phyloP scores from a whole-genome alignment of 495 filamentous ascomycete species.

The Neurospora sp. region DNA sequence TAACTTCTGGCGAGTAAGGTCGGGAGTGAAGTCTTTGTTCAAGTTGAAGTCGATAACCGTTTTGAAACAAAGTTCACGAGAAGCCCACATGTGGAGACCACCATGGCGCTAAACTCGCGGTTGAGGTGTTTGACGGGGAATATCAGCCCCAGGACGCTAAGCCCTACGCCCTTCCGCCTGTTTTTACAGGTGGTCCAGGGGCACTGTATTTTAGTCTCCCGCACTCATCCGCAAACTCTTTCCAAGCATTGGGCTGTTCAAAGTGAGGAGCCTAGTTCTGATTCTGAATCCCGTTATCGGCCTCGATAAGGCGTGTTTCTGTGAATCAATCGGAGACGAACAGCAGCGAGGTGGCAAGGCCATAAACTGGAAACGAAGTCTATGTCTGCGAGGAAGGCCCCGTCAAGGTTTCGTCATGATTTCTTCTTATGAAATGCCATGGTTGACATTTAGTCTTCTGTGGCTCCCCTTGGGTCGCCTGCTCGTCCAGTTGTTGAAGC shows the following conservation, averaged over 20 bases:
- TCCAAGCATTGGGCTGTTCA: neutral
- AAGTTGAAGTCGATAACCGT: neutral
- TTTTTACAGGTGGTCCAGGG: neutral
- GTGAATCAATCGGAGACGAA: neutral
- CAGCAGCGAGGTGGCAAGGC: neutral
- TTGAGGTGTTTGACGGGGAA: neutral
- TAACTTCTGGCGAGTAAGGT: neutral
- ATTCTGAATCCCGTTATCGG: no score
- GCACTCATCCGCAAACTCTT: neutral
- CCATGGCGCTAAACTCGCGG: neutral
- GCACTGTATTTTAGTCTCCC: neutral
- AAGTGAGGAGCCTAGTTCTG: no score
- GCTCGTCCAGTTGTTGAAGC: neutral
- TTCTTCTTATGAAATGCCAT: neutral
- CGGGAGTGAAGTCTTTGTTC: neutral
- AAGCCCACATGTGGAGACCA: neutral
- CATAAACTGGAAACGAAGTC: neutral
- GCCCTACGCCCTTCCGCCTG: neutral
- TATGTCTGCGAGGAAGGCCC: neutral
- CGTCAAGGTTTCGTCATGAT: neutral
- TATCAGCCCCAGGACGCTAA: neutral
- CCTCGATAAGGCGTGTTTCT: neutral
- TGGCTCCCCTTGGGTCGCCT: neutral
- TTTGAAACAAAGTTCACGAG: neutral
- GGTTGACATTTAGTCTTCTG: neutral